Base-by-base conservation (phyloP, 2,329 filamentous ascomycete genomes). In the Fusarium sublunatum region DNA sequence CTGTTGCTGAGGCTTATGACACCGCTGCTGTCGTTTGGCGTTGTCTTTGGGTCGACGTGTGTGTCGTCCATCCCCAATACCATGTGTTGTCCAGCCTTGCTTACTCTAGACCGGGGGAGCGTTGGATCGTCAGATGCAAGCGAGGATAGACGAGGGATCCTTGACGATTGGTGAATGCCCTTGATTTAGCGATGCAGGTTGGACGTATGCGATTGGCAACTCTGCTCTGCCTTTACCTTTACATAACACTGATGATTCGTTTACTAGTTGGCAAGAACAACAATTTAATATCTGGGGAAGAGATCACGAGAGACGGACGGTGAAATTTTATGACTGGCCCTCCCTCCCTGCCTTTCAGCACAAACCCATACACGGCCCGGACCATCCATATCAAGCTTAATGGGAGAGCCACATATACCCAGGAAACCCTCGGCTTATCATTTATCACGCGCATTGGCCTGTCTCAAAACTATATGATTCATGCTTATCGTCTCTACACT, bases 51-150 rank as follows among this genome's bases (percentile, higher is more conserved):
- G 11, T 54, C 28, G 13, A n/a, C 29, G 25, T 60, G 48, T 24
- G 42, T 43, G 19, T 53, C 51, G 36, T 54, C 57, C 62, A 65
- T 62, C 10, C 32, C 53, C 45, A 53, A 49, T 28, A 36, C 29
- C 19, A 43, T 29, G 28, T 28, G 43, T 59, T 25, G 42, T 54
- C 40, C 34, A 41, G 49, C 43, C 7, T 22, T 15, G 19, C 25
- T 44, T 34, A 31, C 28, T 34, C 41, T 47, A 22, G 42, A 61
- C 65, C 54, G 35, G 52, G 19, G 63, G 60, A 54, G 41, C 51
- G 53, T 55, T 29, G 52, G 60, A 56, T 64, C 44, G 41, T 52
- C 58, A 53, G 52, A 36, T 46, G 56, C 53, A 59, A 47, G 50
- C 56, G 49, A 52, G 48, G 46, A 43, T 47, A 59, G 32, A 58